Evolutionary conservation across 768 basidiomycete genomes (phyloP).

Genomic region (Russula ochroleuca): DNA sequence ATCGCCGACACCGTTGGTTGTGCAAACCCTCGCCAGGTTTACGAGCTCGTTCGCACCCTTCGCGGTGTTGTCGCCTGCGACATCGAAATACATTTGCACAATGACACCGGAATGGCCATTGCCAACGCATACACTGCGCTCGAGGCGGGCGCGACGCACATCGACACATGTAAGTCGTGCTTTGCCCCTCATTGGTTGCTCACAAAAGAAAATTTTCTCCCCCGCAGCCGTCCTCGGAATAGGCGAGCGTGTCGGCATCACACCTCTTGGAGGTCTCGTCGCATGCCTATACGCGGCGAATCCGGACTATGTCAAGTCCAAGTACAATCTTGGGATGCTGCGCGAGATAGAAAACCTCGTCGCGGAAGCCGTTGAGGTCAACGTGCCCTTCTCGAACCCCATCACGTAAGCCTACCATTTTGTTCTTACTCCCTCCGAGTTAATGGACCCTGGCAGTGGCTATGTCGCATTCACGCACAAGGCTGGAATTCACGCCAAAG

Average conservation of each 20-base stretch:
- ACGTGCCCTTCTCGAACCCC: slow-evolving; percentile 95
- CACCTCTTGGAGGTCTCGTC: slow-evolving; percentile 93
- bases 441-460: slow-evolving; percentile 49
- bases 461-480: slow-evolving; percentile 99
- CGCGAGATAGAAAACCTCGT: slow-evolving; percentile 99
- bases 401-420: slow-evolving; percentile 65
- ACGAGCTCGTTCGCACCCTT: slow-evolving; percentile 94
- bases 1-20: slow-evolving; percentile 99
- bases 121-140: slow-evolving; percentile 98
- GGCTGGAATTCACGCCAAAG: slow-evolving; percentile 99
- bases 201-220: slow-evolving; percentile 12
- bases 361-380: slow-evolving; percentile 97
- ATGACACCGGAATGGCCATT: slow-evolving; percentile 98
- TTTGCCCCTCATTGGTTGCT: background rate
- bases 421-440: background rate
- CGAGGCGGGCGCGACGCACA: slow-evolving; percentile 98
- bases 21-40: slow-evolving; percentile 97
- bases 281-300: slow-evolving; percentile 96
- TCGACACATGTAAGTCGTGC: slow-evolving; percentile 81
- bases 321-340: slow-evolving; percentile 97
- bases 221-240: slow-evolving; percentile 87
- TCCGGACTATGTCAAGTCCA: slow-evolving; percentile 98
- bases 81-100: slow-evolving; percentile 97
- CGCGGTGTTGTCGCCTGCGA: slow-evolving; percentile 96
- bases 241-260: slow-evolving; percentile 98